Evolutionary conservation across 2,329 filamentous ascomycete genomes (phyloP), one percentile per base, ranked within the genome.

Genomic region (Diaporthe sp.): DNA sequence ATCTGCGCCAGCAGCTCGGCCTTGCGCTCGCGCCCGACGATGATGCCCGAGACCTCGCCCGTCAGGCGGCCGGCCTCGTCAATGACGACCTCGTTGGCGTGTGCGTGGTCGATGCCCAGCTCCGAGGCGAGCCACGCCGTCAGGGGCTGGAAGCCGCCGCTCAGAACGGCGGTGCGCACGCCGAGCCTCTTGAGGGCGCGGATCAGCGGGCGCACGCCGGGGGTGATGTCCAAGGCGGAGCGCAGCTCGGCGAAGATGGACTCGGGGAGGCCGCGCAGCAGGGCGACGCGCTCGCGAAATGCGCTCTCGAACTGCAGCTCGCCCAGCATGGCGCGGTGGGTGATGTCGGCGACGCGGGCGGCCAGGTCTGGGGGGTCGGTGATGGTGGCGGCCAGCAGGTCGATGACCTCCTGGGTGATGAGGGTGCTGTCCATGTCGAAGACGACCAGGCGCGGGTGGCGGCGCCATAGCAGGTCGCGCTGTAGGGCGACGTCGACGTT

Each of bases 351-450:
- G 53, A 99, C 96, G 80, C 94, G 88, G 72, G 92, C 92, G 80
- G 95, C 92, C n/a, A 97, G 90, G 71, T 95, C 94, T 2, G 90
- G 85, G 82, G 90, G 86, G 84, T 94, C 86, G 65, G 85, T 88
- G 80, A 98, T 91, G 51, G 94, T 94, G 72, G 94, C 92, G 5
- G 97, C 97, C 74, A 99, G 93, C 81, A 98, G 92, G 84, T 99
- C 97, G 82, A 99, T 98, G 76, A 98, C 96, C 86, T 99, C 97
- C 84, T 99, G 96, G 72, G 96, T 94, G 83, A 99, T 98, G 76
- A 99, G 90, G 0, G 97, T 99, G 84, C 94, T 97, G 86, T 99
- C 97, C 97, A 99, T 99, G 84, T 99, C 97, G 82, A 99, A 99
- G 44, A 98, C 95, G 4, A 96, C 95, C 15, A 98, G 88, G 12